Evolutionary conservation across 441 rosid species (phyloP).

Genomic region (Iberis amara): DNA sequence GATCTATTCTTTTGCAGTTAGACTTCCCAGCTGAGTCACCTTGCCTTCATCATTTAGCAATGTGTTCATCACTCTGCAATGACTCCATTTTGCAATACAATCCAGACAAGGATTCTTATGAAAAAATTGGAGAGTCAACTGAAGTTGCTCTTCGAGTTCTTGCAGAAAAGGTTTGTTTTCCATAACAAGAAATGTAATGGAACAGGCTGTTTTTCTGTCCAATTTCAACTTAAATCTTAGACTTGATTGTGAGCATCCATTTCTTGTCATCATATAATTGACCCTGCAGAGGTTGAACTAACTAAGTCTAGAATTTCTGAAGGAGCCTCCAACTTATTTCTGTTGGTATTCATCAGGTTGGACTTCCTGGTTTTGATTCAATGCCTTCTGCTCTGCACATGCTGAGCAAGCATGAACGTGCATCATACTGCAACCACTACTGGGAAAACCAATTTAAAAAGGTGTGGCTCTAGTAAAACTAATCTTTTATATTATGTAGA

Average conservation of each 20-base stretch:
- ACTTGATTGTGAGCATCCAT: neutral
- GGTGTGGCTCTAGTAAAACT: conserved; percentile 44
- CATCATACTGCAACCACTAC: conserved; percentile 94
- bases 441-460: conserved; percentile 93
- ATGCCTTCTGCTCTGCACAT: conserved; percentile 88
- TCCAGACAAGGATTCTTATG: conserved; percentile 85
- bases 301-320: conserved; percentile 18
- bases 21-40: conserved; percentile 91
- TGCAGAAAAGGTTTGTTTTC: conserved; percentile 77
- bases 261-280: conserved; percentile 10
- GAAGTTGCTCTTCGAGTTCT: conserved; percentile 97
- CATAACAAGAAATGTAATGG: conserved; percentile 11
- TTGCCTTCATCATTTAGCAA: conserved; percentile 89
- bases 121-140: conserved; percentile 98
- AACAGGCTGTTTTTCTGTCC: neutral
- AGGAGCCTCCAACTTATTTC: conserved; percentile 23
- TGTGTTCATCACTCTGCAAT: conserved; percentile 96
- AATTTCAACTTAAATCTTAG: conserved; percentile 9
- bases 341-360: conserved; percentile 64
- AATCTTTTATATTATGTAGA: conserved; percentile 11
- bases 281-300: conserved; percentile 14
- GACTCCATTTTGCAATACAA: conserved; percentile 94
- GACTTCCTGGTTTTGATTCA: conserved; percentile 99
- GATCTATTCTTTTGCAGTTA: conserved; percentile 51
- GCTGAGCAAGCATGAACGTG: conserved; percentile 96